Evolutionary conservation across 2,329 filamentous ascomycete genomes (phyloP).

Genomic region (Trichoderma sp.): DNA sequence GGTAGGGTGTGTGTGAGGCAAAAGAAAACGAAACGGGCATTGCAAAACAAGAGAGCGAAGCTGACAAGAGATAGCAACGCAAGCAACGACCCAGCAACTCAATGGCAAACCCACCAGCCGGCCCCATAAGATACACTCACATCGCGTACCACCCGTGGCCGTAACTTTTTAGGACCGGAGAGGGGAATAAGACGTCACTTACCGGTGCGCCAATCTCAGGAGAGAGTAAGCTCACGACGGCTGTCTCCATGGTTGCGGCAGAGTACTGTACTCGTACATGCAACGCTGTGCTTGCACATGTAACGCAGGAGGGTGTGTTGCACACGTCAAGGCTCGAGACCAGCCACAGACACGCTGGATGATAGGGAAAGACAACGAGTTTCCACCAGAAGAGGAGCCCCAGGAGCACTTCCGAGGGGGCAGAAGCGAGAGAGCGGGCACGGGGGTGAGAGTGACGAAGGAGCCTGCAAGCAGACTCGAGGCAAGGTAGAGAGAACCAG

Average conservation of each 20-base stretch:
- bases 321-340: conserved; percentile 9
- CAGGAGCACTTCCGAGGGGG: conserved; percentile 10
- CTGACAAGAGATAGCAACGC: not conserved
- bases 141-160: not conserved
- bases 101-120: not conserved
- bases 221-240: not conserved
- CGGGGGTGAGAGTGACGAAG: conserved; percentile 10
- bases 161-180: not conserved
- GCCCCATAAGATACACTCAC: not conserved
- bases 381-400: conserved; percentile 5
- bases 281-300: not conserved
- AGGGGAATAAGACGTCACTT: conserved; percentile 8
- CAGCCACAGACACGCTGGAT: not conserved
- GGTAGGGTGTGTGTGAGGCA: conserved; percentile 11
- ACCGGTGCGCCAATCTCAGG: not conserved
- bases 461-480: not conserved
- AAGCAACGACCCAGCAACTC: not conserved
- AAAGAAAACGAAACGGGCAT: not conserved
- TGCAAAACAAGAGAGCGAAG: not conserved
- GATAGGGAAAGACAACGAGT: not conserved
- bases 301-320: conserved; percentile 12
- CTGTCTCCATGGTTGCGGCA: conserved; percentile 13
- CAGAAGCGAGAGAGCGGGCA: conserved; percentile 14
- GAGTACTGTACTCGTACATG: not conserved
- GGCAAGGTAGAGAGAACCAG: conserved; percentile 2